Evolutionary conservation across 2,329 filamentous ascomycete species (phyloP).

Genomic region (Dactylellina parvicollis): DNA sequence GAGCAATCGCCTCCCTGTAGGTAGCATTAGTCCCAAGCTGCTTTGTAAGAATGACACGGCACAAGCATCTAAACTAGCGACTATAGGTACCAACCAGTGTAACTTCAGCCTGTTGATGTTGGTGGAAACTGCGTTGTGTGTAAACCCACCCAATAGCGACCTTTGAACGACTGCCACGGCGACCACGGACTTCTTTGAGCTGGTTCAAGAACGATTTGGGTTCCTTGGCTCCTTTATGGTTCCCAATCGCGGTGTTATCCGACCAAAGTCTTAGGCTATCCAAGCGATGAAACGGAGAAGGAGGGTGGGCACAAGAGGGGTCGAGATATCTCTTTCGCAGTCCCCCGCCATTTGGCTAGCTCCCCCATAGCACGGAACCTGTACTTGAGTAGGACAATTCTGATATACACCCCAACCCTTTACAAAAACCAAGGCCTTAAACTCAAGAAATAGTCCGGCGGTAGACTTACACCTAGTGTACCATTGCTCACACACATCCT

Average conservation of each 20-base stretch:
- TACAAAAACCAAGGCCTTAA: too few relatives aligned
- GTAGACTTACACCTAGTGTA: not conserved
- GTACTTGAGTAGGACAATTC: too few relatives aligned
- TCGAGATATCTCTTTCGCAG: not conserved
- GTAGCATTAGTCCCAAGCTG: too few relatives aligned
- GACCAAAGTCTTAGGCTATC: slow-evolving; percentile 4
- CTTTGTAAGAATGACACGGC: too few relatives aligned
- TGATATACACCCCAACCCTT: too few relatives aligned
- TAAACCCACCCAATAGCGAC: not conserved
- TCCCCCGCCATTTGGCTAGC: not conserved
- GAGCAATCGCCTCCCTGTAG: too few relatives aligned
- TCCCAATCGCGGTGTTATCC: slow-evolving; percentile 2
- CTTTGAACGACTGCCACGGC: not conserved
- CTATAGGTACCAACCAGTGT: not conserved
- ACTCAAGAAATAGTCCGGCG: not conserved
- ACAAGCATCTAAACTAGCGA: too few relatives aligned
- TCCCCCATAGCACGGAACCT: too few relatives aligned
- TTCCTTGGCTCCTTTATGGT: not conserved
- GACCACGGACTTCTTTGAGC: not conserved
- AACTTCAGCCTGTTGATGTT: not conserved
- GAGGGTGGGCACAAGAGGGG: slow-evolving; percentile 7
- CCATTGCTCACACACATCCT: not conserved
- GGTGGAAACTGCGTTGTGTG: not conserved
- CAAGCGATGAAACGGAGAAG: not conserved
- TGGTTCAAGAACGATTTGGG: slow-evolving; percentile 7